Evolutionary conservation across 441 rosid species (phyloP).

Genomic region (Pelargonium fulgidum): DNA sequence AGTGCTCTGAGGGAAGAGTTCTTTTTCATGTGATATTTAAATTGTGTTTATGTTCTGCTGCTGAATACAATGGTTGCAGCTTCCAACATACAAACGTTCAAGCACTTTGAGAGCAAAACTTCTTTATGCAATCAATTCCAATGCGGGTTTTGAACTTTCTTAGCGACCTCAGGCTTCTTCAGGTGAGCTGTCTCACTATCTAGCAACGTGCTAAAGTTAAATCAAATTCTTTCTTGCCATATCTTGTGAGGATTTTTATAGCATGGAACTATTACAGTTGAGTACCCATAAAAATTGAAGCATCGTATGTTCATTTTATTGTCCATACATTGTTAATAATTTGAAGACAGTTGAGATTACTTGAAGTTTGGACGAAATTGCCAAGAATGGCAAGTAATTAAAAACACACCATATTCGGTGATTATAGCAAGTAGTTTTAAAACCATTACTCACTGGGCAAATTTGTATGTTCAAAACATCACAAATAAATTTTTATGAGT

Average conservation of each 20-base stretch:
- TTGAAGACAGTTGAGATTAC: neutral
- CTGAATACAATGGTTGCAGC: conserved; percentile 48
- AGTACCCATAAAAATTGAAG: neutral
- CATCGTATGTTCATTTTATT: conserved; percentile 3
- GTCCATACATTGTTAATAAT: neutral
- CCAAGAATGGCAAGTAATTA: neutral
- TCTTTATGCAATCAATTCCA: conserved; percentile 92
- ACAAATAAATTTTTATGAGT: too few species aligned
- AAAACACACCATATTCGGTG: neutral
- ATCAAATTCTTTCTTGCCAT: neutral
- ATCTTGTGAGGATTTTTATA: neutral
- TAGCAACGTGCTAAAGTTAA: neutral
- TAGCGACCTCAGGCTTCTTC: conserved; percentile 32
- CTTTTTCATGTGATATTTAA: conserved; percentile 13
- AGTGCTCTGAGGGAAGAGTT: neutral
- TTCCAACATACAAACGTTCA: conserved; percentile 86
- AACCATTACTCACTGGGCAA: neutral
- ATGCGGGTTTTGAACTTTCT: conserved; percentile 97
- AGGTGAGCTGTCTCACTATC: conserved; percentile 27
- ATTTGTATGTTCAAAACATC: too few species aligned
- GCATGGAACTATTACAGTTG: neutral
- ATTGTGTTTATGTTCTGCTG: conserved; percentile 11
- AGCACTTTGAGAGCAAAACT: conserved; percentile 88
- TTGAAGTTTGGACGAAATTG: neutral
- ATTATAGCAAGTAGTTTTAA: neutral